Evolutionary conservation across 305 asterid species (phyloP), one percentile per base, ranked within the genome.

Genomic region (Petunia hybrid): DNA sequence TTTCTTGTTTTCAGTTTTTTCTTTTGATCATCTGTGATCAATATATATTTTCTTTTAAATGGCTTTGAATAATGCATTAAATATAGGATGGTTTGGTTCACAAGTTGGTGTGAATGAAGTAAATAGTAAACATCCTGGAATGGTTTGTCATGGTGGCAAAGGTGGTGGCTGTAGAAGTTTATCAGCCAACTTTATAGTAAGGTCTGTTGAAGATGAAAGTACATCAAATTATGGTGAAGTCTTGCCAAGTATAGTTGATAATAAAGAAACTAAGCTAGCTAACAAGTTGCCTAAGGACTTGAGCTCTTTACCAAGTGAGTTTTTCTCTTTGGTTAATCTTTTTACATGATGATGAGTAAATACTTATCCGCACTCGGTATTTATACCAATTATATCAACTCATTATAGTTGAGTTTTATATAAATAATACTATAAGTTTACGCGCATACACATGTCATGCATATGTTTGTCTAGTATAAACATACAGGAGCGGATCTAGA

Each of bases 291-390:
- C 6, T 6, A 76, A 40, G 61, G 80, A 56, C 42, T 76, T 56
- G 42, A 76, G 64, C 80, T 76, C 59, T 76, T 56, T 76, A 40
- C 67, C 80, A n/a, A 76, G 80, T 76, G 42, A 57, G 80, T 39
- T 76, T 76, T 16, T 76, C 45, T 36, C 22, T 76, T 36, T 76
- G 51, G 2, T 0, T 1, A 45, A 45, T 45, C 8, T 45, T 8
- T 0, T 0, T 45, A 7, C 6, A 45, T 45, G 51, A 8, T 45
- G 51, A 8, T 45, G 51, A 22, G 31, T 22, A 22, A 22, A 0
- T 22, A 22, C 0, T 22, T 22, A 22, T 0, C 0, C 22, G 22
- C 22, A 22, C 22, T 22, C 22, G 22, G 22, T 22, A 22, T 22
- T 22, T 22, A 22, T 22, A 22, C 22, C 22, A 22, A 22, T 22